Conservation (phyloP, 306 rosid species). For the Dryas drummondii region DNA sequence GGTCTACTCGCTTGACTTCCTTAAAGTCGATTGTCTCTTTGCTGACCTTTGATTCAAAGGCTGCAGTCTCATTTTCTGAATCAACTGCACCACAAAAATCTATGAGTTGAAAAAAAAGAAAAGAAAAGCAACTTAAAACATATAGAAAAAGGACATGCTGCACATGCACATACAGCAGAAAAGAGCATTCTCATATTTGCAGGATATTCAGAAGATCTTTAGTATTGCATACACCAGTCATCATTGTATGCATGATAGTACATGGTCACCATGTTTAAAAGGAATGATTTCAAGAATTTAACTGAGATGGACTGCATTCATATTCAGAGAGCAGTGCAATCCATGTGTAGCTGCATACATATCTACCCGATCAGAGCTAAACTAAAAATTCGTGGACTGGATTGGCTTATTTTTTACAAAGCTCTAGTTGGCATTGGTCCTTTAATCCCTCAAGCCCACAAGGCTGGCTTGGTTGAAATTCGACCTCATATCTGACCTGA, state of each 20-base stretch:
- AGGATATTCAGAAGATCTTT: background rate
- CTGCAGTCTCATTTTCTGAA: slow-evolving; percentile 60
- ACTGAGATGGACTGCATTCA: background rate
- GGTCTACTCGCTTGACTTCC: slow-evolving; percentile 80
- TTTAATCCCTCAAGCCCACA: background rate
- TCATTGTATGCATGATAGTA: background rate
- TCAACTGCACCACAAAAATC: slow-evolving; percentile 53
- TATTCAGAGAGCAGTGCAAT: background rate
- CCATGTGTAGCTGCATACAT: background rate
- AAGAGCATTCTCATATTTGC: background rate
- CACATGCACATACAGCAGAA: background rate
- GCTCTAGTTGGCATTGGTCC: background rate
- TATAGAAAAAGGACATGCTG: background rate
- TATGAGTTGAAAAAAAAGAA: slow-evolving; percentile 27
- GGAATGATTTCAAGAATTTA: background rate
- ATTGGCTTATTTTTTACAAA: background rate
- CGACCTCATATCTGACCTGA: background rate
- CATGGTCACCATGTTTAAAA: background rate
- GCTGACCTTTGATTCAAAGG: slow-evolving; percentile 53
- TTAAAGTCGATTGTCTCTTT: slow-evolving; percentile 69
- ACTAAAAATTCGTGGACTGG: background rate
- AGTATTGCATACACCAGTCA: background rate
- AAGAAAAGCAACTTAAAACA: background rate
- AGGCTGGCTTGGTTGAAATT: background rate
- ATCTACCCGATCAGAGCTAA: background rate